Evolutionary conservation across 148 eudicot species (phyloP).

Genomic region (Bassia scoparia): DNA sequence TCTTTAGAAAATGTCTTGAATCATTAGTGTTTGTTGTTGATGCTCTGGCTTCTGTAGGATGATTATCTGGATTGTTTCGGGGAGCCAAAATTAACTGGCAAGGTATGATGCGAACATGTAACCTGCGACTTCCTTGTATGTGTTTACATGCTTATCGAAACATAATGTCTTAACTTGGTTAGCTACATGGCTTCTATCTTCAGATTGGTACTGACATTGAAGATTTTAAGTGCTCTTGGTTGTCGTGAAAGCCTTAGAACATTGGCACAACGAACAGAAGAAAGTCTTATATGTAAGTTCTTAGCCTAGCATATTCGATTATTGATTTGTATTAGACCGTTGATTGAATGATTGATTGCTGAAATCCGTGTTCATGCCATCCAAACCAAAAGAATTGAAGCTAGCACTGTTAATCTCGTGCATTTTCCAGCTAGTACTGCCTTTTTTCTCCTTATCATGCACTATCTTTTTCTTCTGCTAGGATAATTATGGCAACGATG

Average conservation of each 20-base stretch:
- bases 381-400: too few species aligned
- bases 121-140: background rate
- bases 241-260: slow-evolving; percentile 80
- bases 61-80: slow-evolving; percentile 79
- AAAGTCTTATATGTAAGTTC: slow-evolving; percentile 48
- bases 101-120: slow-evolving; percentile 38
- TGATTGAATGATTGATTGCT: too few species aligned
- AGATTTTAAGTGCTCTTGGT: slow-evolving; percentile 88
- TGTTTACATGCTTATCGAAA: background rate
- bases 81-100: slow-evolving; percentile 60
- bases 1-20: background rate
- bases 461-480: slow-evolving; percentile 29
- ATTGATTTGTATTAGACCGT: too few species aligned
- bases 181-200: slow-evolving; percentile 5
- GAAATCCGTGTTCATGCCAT: too few species aligned
- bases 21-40: background rate
- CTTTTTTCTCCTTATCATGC: slow-evolving; percentile 4
- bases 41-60: slow-evolving; percentile 39
- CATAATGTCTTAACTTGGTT: slow-evolving; percentile 14
- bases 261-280: slow-evolving; percentile 68
- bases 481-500: slow-evolving; percentile 88
- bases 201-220: slow-evolving; percentile 90
- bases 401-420: background rate
- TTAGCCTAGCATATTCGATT: too few species aligned
- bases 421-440: background rate